Conservation (phyloP, 2,329 filamentous ascomycete genomes). For the Fusarium pininemorale region DNA sequence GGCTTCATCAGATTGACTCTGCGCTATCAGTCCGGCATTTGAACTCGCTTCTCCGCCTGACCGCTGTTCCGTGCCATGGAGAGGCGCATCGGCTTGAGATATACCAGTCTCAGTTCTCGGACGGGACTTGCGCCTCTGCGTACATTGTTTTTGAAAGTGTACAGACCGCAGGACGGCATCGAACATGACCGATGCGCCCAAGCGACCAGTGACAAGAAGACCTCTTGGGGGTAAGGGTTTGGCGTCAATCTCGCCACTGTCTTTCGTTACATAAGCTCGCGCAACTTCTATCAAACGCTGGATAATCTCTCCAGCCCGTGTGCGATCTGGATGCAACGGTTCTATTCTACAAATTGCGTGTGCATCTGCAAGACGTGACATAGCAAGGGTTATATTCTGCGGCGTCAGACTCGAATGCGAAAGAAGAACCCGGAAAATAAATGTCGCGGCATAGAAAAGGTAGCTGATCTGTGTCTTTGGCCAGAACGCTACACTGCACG, state of each 20-base stretch:
- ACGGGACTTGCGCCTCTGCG: no score
- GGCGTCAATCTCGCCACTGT: rapidly evolving
- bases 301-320: background rate
- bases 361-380: background rate
- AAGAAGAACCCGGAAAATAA: background rate
- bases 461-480: background rate
- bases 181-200: background rate
- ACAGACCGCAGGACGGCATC: background rate
- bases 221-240: background rate
- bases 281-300: background rate
- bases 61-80: rapidly evolving
- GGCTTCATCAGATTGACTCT: rapidly evolving
- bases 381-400: background rate
- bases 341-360: background rate
- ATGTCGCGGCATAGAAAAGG: background rate
- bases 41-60: rapidly evolving
- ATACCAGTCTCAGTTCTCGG: no score
- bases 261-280: background rate
- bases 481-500: background rate
- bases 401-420: background rate
- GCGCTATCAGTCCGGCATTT: rapidly evolving
- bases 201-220: background rate
- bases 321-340: background rate
- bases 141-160: background rate
- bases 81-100: rapidly evolving